Percentiles rank a stretch among this genome's conserved stretches.
Evolutionary conservation across 257 asterid genomes (phyloP).

Genomic region (Buddleja alternifolia): DNA sequence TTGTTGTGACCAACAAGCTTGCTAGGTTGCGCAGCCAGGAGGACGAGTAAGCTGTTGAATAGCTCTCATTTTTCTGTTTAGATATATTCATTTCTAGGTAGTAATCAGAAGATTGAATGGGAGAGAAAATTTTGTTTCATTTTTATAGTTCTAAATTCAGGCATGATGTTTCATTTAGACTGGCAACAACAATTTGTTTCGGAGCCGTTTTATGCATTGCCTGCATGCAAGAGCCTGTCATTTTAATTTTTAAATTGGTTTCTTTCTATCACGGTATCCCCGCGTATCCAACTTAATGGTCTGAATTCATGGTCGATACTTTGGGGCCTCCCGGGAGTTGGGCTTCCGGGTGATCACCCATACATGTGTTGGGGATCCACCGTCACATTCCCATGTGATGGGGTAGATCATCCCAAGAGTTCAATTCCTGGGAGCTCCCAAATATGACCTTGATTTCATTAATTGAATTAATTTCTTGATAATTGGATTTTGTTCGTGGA

Average conservation of each 20-base stretch:
- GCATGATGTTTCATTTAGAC: slow-evolving; percentile 6
- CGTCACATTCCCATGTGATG: no score
- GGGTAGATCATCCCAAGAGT: no score
- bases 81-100: background rate
- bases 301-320: no score
- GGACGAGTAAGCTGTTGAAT: slow-evolving; percentile 41
- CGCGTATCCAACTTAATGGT: no score
- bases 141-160: background rate
- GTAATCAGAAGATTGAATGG: background rate
- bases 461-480: no score
- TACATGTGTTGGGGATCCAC: no score
- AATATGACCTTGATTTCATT: no score
- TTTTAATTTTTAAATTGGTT: background rate
- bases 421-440: no score
- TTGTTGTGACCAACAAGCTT: slow-evolving; percentile 53
- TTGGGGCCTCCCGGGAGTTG: no score
- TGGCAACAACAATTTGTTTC: slow-evolving; percentile 5
- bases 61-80: background rate
- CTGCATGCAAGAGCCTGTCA: background rate
- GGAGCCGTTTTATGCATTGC: background rate
- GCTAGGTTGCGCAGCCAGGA: slow-evolving; percentile 60
- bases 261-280: no score
- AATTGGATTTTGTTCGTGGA: no score
- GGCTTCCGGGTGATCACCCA: no score
- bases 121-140: slow-evolving; percentile 11